Conservation (phyloP, 1,284 basidiomycete genomes). For the Cutaneotrichosporon sp. region DNA sequence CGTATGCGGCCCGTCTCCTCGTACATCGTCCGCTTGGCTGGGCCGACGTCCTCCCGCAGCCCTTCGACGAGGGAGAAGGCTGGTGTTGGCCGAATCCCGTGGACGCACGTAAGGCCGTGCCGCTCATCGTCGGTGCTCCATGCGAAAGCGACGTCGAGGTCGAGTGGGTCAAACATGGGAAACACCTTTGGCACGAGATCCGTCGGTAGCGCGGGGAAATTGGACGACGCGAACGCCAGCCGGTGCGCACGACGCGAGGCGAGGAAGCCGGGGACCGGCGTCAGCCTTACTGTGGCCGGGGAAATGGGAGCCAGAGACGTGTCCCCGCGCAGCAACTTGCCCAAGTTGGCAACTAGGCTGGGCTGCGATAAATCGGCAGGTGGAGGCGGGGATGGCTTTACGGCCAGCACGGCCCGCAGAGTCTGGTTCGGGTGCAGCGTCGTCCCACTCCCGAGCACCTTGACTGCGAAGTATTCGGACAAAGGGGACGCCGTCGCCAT, state of each 20-base stretch:
- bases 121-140: constrained; percentile 61
- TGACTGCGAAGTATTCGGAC: constrained; percentile 8
- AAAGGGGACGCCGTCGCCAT: not conserved
- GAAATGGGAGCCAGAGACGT: constrained; percentile 2
- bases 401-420: constrained; percentile 16
- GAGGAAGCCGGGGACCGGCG: constrained; percentile 16
- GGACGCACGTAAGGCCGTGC: constrained; percentile 59
- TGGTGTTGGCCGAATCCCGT: constrained; percentile 63
- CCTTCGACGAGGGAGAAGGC: constrained; percentile 56
- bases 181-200: constrained; percentile 60
- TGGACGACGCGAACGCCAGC: constrained; percentile 39
- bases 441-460: not conserved
- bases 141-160: constrained; percentile 66
- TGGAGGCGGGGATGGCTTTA: not conserved
- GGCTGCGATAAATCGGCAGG: constrained; percentile 23
- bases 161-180: constrained; percentile 67
- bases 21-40: constrained; percentile 72
- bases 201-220: constrained; percentile 62
- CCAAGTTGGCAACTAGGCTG: constrained; percentile 23
- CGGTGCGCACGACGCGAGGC: constrained; percentile 26
- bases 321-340: constrained; percentile 26
- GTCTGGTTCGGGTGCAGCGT: constrained; percentile 33
- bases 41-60: constrained; percentile 58
- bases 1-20: constrained; percentile 76
- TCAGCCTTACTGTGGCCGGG: not conserved